Base-by-base conservation (phyloP, 768 basidiomycete genomes). In the Pleurotus platypus region DNA sequence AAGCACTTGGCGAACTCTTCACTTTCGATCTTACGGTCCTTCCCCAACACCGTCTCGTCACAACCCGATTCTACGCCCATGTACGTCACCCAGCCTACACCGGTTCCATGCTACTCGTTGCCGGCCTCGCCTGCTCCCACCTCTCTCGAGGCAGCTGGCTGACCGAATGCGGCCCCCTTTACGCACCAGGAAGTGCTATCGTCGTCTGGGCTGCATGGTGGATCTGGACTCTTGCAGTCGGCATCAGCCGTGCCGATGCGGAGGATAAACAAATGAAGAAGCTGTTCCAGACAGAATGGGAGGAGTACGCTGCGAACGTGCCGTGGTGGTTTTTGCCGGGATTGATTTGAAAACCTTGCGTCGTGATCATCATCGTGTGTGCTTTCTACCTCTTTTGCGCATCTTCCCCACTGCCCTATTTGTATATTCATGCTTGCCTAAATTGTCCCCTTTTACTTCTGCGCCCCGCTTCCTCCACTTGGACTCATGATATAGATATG, bases 1-100 rank as follows among this genome's bases (percentile, higher is more conserved):
- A 67, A 55, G 73, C 78, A 20, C 78, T 84, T 18, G 83, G 82
- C 2, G 64, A 72, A 1, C 67, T 83, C 56, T 85, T 85, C 70
- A 84, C 83, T 0, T 84, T 83, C 64, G 82, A 83, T 62, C 74
- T 85, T 48, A 81, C 81, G 46, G 66, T 84, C 42, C 79, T 78
- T 55, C 80, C 81, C 1, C 66, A 70, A 30, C 83, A 85, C 68
- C 71, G 61, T 54, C 66, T 81, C 35, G 67, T 81, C 35, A 79
- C 77, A 5, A 66, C 67, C 13, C 72, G 78, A 3, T 73, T 70
- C 57, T 81, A 81, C 63, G 22, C 64, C 12, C 74, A 73, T 37
- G 80, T 80, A 49, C 77, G 79, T 8, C 79, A 81, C 63, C 79
- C 79, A 13, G 68, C 77, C 0, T 80, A 80, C 59, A 73, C 75